Base-by-base conservation (phyloP, 2,329 filamentous ascomycete genomes). In the Nigrospora sphaerica region DNA sequence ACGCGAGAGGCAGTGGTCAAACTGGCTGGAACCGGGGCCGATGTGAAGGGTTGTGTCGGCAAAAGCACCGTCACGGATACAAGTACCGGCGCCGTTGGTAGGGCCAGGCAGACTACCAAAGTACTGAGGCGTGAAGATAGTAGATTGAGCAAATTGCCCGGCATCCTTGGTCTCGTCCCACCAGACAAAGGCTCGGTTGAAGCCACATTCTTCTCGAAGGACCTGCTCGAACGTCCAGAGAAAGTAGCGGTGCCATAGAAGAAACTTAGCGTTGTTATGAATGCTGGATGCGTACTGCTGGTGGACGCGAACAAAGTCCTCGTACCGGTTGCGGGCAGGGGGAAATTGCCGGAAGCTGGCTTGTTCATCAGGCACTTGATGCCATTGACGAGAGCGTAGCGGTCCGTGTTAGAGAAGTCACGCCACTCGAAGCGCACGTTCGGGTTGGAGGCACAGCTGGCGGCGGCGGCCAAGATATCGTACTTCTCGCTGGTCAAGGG, bases 141-240 rank as follows among this genome's bases (percentile, higher is more conserved):
- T 58, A 2, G 59, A 49, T 47, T 56, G 50, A 34, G 51, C 39
- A 45, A 63, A 63, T 39, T 46, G 52, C 17, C 61, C 61, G 34
- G 61, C 57, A 54, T 61, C 62, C 46, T 57, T 57, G 54, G 60
- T 62, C 60, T 63, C 61, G 39, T 63, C 60, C 61, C 61, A 63
- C 60, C 60, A 63, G 17, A 57, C 53, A 49, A 63, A 55, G 14
- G 59, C 55, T 14, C 56, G 39, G 53, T 57, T 49, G 50, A 62
- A 63, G 35, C 58, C 59, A 37, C 61, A 63, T 52, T 63, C 61
- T 36, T 60, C 54, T 32, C 61, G 60, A 12, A 63, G 51, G 38
- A 49, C 23, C 42, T 49, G 48, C 45, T 49, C 48, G n/a, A 49
- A 49, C 12, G 48, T 45, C 48, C 48, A 49, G 18, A 49, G 37